phyloP scores from a whole-genome alignment of 495 filamentous ascomycete species.

The Aspergillus funiculosus region DNA sequence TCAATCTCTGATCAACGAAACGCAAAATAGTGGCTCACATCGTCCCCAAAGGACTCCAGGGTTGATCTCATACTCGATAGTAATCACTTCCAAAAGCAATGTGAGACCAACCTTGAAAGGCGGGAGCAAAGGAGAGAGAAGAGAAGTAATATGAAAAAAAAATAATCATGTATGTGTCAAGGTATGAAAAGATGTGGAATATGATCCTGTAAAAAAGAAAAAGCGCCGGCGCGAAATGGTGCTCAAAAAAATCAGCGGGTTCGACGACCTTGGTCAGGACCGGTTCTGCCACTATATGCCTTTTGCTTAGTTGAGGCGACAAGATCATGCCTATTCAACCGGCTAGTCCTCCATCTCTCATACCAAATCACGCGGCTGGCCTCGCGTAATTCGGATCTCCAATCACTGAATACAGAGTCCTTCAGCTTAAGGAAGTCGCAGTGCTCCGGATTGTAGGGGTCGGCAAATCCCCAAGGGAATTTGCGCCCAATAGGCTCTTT shows the following conservation, averaged over 20 bases:
- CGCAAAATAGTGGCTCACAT: too few relatives aligned
- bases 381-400: slow-evolving; percentile 85
- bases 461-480: slow-evolving; percentile 96
- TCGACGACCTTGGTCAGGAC: slow-evolving; percentile 32
- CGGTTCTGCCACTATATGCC: slow-evolving; percentile 28
- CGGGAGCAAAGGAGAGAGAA: background rate
- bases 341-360: slow-evolving; percentile 85
- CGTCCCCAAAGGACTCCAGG: too few relatives aligned
- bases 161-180: background rate
- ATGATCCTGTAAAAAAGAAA: background rate
- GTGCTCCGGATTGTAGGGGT: slow-evolving; percentile 83
- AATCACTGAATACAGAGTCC: slow-evolving; percentile 88
- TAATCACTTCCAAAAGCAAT: too few relatives aligned
- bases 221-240: background rate
- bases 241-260: slow-evolving; percentile 21
- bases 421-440: slow-evolving; percentile 92
- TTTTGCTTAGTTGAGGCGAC: slow-evolving; percentile 20
- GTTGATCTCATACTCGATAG: too few relatives aligned
- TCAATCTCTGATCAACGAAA: too few relatives aligned
- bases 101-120: too few relatives aligned
- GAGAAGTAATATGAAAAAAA: slow-evolving; percentile 1
- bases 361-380: slow-evolving; percentile 93
- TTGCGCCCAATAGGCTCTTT: slow-evolving; percentile 61
- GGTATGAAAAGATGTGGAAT: background rate
- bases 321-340: slow-evolving; percentile 45